phyloP scores from a whole-genome alignment of 2,329 filamentous ascomycete genomes.

The Clonostachys solani region DNA sequence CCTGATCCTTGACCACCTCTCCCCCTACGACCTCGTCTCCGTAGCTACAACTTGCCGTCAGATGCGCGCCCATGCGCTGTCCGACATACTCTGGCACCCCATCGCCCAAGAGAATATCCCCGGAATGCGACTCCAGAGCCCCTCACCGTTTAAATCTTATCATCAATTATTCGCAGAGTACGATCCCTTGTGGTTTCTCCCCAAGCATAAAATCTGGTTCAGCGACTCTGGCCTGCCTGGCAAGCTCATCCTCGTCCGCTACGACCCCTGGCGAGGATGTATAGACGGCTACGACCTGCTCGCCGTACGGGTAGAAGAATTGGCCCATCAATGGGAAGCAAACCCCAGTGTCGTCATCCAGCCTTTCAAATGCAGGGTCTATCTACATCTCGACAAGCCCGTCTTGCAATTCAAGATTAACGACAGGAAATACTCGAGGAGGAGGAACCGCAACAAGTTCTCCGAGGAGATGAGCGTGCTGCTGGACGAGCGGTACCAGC shows the following conservation, averaged over 20 bases:
- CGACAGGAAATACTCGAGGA: conserved; percentile 11
- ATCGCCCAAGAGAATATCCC: conserved; percentile 68
- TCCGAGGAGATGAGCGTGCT: conserved; percentile 49
- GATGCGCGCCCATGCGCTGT: conserved; percentile 53
- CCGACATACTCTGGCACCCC: conserved; percentile 69
- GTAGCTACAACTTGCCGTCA: conserved; percentile 57
- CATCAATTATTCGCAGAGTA: conserved; percentile 70
- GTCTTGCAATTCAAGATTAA: conserved; percentile 51
- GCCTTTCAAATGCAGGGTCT: conserved; percentile 65
- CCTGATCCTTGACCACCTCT: conserved; percentile 63
- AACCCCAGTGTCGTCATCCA: conserved; percentile 66
- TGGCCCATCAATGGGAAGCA: conserved; percentile 59
- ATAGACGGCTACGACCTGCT: conserved; percentile 80
- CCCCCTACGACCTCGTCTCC: conserved; percentile 57
- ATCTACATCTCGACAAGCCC: conserved; percentile 71
- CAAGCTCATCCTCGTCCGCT: conserved; percentile 71
- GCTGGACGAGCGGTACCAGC: conserved; percentile 35
- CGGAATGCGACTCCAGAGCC: conserved; percentile 41
- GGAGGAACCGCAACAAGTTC: conserved; percentile 29
- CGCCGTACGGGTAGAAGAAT: conserved; percentile 53
- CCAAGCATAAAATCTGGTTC: conserved; percentile 81
- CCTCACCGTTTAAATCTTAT: conserved; percentile 60
- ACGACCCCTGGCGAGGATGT: conserved; percentile 65
- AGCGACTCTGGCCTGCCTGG: conserved; percentile 70
- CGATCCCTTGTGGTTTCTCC: conserved; percentile 80